Evolutionary conservation across 768 basidiomycete species (phyloP).

Genomic region (Boletus subparvulus): DNA sequence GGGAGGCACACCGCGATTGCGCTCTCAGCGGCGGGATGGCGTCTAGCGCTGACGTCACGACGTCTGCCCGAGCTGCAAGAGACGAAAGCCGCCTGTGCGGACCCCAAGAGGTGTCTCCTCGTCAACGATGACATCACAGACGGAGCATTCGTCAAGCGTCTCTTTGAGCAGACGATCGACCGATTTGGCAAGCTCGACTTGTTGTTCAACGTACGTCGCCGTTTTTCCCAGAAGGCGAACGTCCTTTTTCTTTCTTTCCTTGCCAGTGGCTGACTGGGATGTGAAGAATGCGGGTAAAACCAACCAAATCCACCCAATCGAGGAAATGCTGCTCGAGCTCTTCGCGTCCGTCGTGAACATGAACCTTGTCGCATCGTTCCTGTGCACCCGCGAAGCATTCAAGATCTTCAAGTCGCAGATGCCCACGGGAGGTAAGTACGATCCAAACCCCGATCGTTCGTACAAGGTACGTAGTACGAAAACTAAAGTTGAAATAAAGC

Average conservation of each 20-base stretch:
- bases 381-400: conserved; percentile 77
- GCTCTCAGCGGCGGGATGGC: conserved; percentile 68
- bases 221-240: neutral
- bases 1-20: conserved; percentile 68
- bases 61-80: conserved; percentile 56
- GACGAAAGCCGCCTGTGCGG: conserved; percentile 47
- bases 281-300: conserved; percentile 73
- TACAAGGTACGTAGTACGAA: too few relatives aligned
- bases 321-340: conserved; percentile 56
- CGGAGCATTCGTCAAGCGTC: conserved; percentile 56
- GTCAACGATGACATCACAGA: conserved; percentile 65
- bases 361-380: conserved; percentile 71
- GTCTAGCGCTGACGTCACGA: conserved; percentile 63
- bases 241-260: neutral
- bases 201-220: conserved; percentile 64
- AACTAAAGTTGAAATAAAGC: too few relatives aligned
- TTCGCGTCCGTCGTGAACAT: conserved; percentile 67
- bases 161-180: conserved; percentile 55
- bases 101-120: conserved; percentile 37
- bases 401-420: conserved; percentile 68
- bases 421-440: conserved; percentile 64
- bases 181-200: conserved; percentile 72
- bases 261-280: neutral
- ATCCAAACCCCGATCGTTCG: too few relatives aligned
- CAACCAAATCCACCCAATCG: conserved; percentile 49